These are phyloP conservation scores for Flaveria sonorensis DNA, from an alignment of 129 eudicot species.

Conservation along the genomic window DNA sequence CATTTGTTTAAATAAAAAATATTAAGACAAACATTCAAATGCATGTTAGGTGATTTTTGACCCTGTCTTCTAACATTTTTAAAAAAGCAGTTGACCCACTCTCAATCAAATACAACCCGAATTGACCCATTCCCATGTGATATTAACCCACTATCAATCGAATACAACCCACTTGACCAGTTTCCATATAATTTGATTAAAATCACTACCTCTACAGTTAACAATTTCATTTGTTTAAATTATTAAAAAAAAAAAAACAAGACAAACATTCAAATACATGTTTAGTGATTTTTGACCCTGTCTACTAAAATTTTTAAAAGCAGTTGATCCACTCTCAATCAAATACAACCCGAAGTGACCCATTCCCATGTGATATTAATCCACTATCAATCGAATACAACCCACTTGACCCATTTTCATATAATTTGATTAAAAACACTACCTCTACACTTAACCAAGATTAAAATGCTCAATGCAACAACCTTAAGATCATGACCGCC, in stretches of 20 bases:
- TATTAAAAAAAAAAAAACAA: neutral
- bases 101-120: constrained; percentile 1
- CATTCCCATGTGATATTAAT: neutral
- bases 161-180: constrained; percentile 8
- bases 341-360: constrained; percentile 4
- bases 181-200: neutral
- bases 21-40: neutral
- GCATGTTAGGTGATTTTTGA: neutral
- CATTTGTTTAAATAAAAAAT: neutral
- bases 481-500: constrained; percentile 71
- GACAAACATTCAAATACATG: neutral
- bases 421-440: neutral
- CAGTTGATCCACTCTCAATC: neutral
- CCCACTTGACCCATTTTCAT: neutral
- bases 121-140: neutral
- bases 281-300: neutral
- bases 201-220: neutral
- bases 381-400: constrained; percentile 11
- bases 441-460: neutral
- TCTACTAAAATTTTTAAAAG: neutral
- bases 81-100: neutral
- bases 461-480: neutral
- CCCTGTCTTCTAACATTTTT: neutral
- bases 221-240: no score
- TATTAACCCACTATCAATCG: neutral